These are phyloP conservation scores for Apiospora malaysiana DNA, from an alignment of 2,329 filamentous ascomycete genomes.

Conservation along the genomic window DNA sequence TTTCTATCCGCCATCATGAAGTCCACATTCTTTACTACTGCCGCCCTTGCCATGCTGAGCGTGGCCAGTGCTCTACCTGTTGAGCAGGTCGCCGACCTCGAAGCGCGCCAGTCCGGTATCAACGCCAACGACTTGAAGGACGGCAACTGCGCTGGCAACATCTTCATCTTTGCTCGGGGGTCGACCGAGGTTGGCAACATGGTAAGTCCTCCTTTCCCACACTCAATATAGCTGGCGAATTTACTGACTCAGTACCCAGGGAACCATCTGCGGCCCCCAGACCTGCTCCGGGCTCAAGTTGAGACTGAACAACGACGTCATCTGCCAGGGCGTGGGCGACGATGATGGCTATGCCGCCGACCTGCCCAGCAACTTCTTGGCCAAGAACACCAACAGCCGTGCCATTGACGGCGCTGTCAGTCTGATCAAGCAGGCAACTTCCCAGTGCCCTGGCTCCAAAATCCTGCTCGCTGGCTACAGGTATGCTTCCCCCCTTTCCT, in stretches of 20 bases:
- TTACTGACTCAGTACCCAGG: conserved; percentile 29
- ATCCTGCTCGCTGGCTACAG: conserved; percentile 40
- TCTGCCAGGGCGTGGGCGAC: conserved; percentile 42
- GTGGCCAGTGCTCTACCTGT: conserved; percentile 25
- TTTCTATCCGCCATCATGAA: conserved; percentile 22
- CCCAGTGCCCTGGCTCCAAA: conserved; percentile 40
- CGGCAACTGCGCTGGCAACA: conserved; percentile 36
- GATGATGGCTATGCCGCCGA: conserved; percentile 37
- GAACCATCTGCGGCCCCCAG: conserved; percentile 36
- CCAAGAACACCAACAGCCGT: conserved; percentile 34
- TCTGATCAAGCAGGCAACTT: conserved; percentile 37
- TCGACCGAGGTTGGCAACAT: conserved; percentile 42
- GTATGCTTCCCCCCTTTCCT: conserved; percentile 30
- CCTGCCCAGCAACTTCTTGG: conserved; percentile 37
- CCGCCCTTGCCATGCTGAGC: conserved; percentile 23
- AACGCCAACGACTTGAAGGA: conserved; percentile 27
- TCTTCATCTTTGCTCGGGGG: conserved; percentile 44
- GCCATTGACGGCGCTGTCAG: conserved; percentile 38
- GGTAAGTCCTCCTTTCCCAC: conserved; percentile 29
- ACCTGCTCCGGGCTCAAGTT: conserved; percentile 37
- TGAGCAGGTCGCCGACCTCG: conserved; percentile 22
- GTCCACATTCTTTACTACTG: conserved; percentile 19
- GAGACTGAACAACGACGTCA: conserved; percentile 35
- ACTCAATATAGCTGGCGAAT: background rate
- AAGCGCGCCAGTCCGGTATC: conserved; percentile 19